These are phyloP conservation scores for Sordariomycetes sp. DNA, from an alignment of 2,329 filamentous ascomycete species.

Conservation along the genomic window DNA sequence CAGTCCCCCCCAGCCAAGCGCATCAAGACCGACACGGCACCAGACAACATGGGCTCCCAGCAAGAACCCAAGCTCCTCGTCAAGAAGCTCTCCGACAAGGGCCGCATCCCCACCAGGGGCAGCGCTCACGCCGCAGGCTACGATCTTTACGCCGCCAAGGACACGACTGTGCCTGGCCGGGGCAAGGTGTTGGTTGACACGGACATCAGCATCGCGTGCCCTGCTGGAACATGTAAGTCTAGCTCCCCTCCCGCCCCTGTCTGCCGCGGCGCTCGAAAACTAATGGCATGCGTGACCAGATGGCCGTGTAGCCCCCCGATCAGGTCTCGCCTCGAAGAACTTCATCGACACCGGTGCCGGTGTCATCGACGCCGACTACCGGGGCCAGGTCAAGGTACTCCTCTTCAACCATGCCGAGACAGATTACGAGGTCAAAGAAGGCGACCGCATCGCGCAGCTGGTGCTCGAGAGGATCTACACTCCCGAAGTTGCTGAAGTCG, in stretches of 20 bases:
- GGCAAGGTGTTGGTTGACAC: slow-evolving; percentile 86
- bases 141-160: slow-evolving; percentile 76
- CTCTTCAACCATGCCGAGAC: slow-evolving; percentile 84
- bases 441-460: slow-evolving; percentile 88
- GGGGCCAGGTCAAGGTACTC: slow-evolving; percentile 86
- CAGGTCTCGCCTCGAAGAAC: slow-evolving; percentile 86
- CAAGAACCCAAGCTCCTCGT: slow-evolving; percentile 54
- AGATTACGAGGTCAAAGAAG: slow-evolving; percentile 74
- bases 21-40: slow-evolving; percentile 60
- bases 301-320: slow-evolving; percentile 81
- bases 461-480: slow-evolving; percentile 92
- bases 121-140: slow-evolving; percentile 88
- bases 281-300: slow-evolving; percentile 37
- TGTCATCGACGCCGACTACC: slow-evolving; percentile 96
- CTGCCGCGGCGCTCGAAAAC: not conserved
- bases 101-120: slow-evolving; percentile 77
- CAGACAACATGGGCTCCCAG: slow-evolving; percentile 15
- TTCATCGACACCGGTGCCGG: slow-evolving; percentile 95
- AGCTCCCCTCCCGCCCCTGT: not conserved
- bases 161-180: slow-evolving; percentile 66
- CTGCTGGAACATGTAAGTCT: slow-evolving; percentile 79
- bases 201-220: slow-evolving; percentile 84
- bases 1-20: slow-evolving; percentile 73
- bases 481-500: slow-evolving; percentile 82
- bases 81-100: slow-evolving; percentile 77